phyloP scores from a whole-genome alignment of 768 basidiomycete genomes.

The Tricholoma matsutake region DNA sequence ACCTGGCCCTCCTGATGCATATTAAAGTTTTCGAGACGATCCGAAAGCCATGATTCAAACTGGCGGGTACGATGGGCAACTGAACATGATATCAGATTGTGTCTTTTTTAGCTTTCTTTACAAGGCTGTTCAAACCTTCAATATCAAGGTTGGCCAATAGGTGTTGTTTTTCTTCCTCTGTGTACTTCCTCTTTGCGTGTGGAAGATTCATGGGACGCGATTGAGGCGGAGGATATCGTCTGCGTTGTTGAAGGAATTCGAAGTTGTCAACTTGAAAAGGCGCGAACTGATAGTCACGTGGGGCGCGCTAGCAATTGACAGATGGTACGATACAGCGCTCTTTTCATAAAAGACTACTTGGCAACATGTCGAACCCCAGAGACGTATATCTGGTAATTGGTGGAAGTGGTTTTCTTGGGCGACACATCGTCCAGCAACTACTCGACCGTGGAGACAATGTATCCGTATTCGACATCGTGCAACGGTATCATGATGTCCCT shows the following conservation, averaged over 20 bases:
- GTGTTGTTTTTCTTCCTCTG: constrained; percentile 70
- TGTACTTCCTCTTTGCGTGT: constrained; percentile 36
- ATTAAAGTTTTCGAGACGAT: constrained; percentile 70
- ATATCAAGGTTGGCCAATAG: constrained; percentile 76
- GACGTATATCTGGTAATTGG: constrained; percentile 92
- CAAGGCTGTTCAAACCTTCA: constrained; percentile 50
- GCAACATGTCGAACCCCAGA: constrained; percentile 27
- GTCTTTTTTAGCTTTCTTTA: constrained; percentile 1
- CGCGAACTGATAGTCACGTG: constrained; percentile 36
- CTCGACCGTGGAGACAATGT: constrained; percentile 77
- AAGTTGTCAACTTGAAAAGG: constrained; percentile 8
- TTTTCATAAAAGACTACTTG: constrained; percentile 2
- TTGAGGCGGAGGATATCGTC: constrained; percentile 5
- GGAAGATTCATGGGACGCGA: constrained; percentile 27
- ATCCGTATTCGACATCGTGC: constrained; percentile 88
- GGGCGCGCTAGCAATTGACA: constrained; percentile 35
- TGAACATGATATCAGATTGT: constrained; percentile 24
- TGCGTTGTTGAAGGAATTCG: constrained; percentile 6
- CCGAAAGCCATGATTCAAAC: constrained; percentile 71
- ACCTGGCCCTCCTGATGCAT: constrained; percentile 75
- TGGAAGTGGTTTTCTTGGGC: constrained; percentile 88
- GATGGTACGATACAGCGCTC: constrained; percentile 4
- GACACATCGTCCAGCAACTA: constrained; percentile 87
- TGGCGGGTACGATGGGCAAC: constrained; percentile 74
- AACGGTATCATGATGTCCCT: constrained; percentile 80